Conservation (phyloP, 495 filamentous ascomycete genomes). For the Neurospora sp. region DNA sequence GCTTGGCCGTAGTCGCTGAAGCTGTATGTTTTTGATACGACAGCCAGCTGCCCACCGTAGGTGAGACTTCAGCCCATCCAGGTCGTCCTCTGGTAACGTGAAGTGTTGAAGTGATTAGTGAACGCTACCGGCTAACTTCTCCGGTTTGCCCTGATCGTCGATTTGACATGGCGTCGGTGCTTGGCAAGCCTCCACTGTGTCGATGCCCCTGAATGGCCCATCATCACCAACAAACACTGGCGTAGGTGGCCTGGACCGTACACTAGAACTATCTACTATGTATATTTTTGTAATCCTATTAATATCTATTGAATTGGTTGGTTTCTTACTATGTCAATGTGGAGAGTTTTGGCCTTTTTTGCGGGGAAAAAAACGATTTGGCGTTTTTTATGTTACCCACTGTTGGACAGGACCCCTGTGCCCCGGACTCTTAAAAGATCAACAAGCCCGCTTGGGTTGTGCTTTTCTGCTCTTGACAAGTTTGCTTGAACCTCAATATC, state of each 20-base stretch:
- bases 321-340: too few species aligned
- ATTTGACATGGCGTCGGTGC: background rate
- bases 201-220: background rate
- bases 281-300: too few species aligned
- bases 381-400: too few species aligned
- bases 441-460: background rate
- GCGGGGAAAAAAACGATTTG: too few species aligned
- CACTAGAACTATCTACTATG: too few species aligned
- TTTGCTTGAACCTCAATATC: background rate
- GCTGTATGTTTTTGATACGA: background rate
- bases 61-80: background rate
- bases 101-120: background rate
- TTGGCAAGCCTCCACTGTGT: background rate
- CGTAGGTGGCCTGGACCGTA: background rate
- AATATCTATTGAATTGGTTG: too few species aligned
- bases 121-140: background rate
- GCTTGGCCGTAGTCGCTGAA: background rate
- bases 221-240: background rate
- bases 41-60: background rate
- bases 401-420: background rate
- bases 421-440: background rate
- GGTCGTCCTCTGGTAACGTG: background rate
- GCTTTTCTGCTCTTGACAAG: background rate
- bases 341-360: too few species aligned
- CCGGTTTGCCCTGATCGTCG: background rate